phyloP scores from a whole-genome alignment of 179 eudicot genomes.

The Patellifolia procumbens region DNA sequence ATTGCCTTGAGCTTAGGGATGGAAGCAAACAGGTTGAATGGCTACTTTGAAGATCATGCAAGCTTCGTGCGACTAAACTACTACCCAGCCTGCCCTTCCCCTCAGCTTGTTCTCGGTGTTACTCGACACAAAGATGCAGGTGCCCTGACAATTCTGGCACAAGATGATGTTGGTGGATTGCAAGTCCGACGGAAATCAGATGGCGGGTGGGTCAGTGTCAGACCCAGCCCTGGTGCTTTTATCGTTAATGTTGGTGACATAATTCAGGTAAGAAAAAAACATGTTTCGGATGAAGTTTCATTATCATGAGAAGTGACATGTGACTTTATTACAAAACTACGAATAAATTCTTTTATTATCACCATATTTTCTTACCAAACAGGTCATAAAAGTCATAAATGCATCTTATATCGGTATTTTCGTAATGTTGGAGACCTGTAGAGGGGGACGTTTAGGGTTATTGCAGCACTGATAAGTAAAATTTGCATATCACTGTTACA shows the following conservation, averaged over 20 bases:
- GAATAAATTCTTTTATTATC: too few relatives aligned
- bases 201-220: constrained; percentile 50
- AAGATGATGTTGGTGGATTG: constrained; percentile 49
- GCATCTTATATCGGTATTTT: too few relatives aligned
- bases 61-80: constrained; percentile 40
- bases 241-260: constrained; percentile 47
- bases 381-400: too few relatives aligned
- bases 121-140: constrained; percentile 50
- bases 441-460: too few relatives aligned
- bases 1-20: constrained; percentile 45
- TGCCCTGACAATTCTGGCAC: constrained; percentile 46
- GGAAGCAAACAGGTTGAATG: constrained; percentile 18
- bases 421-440: too few relatives aligned
- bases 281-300: too few relatives aligned
- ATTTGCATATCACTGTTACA: neutral
- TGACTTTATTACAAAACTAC: too few relatives aligned
- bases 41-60: constrained; percentile 38
- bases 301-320: too few relatives aligned
- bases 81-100: constrained; percentile 48
- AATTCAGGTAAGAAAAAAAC: constrained; percentile 48
- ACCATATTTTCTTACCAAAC: too few relatives aligned
- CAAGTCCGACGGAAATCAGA: constrained; percentile 46
- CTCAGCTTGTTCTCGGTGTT: constrained; percentile 49
- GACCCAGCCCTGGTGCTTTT: constrained; percentile 39
- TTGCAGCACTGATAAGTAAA: too few relatives aligned